Evolutionary conservation across 345 rosid genomes (phyloP).

Genomic region (Brassica rapa): DNA sequence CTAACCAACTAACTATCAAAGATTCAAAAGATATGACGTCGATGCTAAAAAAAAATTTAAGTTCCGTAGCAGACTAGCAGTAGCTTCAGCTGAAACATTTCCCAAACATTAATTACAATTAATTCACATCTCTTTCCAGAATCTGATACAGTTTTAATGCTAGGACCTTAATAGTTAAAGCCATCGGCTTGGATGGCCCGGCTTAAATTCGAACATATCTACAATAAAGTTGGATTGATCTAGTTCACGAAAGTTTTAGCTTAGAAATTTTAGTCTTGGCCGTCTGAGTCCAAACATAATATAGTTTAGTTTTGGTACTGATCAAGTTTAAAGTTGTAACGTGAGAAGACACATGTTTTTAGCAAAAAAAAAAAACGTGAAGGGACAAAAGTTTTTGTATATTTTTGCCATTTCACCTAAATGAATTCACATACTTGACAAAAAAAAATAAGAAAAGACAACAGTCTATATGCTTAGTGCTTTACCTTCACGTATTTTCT

Average conservation of each 20-base stretch:
- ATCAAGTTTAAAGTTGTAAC: not conserved
- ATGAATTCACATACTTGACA: not conserved
- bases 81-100: conserved; percentile 30
- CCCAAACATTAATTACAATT: not conserved
- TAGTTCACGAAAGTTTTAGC: not conserved
- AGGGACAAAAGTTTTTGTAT: conserved; percentile 7
- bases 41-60: not conserved
- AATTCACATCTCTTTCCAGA: conserved; percentile 4
- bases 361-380: not conserved
- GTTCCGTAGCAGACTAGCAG: not conserved
- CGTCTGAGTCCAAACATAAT: not conserved
- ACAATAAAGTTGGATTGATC: conserved; percentile 2
- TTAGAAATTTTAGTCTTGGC: not conserved
- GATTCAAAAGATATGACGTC: conserved; percentile 8
- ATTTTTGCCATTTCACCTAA: not conserved
- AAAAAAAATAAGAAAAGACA: not conserved
- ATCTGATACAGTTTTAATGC: conserved; percentile 29
- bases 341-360: not conserved
- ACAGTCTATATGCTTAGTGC: not conserved
- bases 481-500: conserved; percentile 4
- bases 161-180: conserved; percentile 32
- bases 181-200: conserved; percentile 14
- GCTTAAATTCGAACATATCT: conserved; percentile 32
- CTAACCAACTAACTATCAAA: conserved; percentile 39
- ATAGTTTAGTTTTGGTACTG: not conserved